These are phyloP conservation scores for Fusarium pseudonygamai DNA, from an alignment of 2,329 filamentous ascomycete species.

Conservation along the genomic window DNA sequence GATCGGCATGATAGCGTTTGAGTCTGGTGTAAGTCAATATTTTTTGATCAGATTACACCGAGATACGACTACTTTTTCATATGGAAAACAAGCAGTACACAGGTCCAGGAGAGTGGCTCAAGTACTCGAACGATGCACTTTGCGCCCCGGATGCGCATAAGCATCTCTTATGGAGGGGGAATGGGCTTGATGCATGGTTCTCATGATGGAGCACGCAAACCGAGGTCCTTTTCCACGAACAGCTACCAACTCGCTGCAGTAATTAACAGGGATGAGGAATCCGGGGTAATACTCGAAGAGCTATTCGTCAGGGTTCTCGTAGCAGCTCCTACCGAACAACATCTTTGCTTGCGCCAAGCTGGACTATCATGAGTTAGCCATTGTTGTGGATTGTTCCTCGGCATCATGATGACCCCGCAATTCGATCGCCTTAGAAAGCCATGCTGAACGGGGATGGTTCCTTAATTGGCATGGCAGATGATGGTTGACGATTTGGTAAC, in stretches of 20 bases:
- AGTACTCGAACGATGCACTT: not conserved
- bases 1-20: constrained; percentile 48
- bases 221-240: constrained; percentile 25
- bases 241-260: constrained; percentile 24
- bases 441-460: constrained; percentile 13
- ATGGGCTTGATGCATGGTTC: not conserved
- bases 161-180: not conserved
- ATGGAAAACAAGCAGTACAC: not conserved
- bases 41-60: not conserved
- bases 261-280: constrained; percentile 12
- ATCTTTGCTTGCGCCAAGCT: constrained; percentile 1
- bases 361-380: constrained; percentile 5
- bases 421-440: not conserved
- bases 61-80: not conserved
- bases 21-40: not conserved
- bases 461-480: constrained; percentile 15
- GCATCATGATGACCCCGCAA: constrained; percentile 28
- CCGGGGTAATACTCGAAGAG: constrained; percentile 11
- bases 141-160: not conserved
- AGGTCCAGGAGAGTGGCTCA: not conserved
- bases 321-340: not conserved
- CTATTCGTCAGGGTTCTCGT: constrained; percentile 13
- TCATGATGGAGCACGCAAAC: constrained; percentile 10
- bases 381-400: constrained; percentile 2
- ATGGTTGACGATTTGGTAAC: constrained; percentile 38